Conservation (phyloP, 495 filamentous ascomycete species). For the Hypoxylon fragiforme region DNA sequence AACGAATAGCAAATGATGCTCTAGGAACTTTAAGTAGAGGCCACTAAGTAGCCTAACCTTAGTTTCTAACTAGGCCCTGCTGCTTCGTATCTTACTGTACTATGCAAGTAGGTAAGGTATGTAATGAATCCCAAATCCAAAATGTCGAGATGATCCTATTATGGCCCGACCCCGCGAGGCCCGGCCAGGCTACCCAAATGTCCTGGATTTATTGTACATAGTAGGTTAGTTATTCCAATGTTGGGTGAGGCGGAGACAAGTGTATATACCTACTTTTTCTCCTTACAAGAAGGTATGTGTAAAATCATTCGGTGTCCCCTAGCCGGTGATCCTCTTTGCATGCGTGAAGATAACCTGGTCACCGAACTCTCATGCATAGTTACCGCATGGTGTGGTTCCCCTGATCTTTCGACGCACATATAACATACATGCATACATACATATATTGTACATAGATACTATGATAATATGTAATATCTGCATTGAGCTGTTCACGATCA, state of each 20-base stretch:
- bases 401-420: conserved; percentile 14
- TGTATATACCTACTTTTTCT: too few relatives aligned
- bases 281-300: too few relatives aligned
- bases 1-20: too few relatives aligned
- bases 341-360: neutral
- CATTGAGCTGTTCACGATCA: conserved; percentile 12
- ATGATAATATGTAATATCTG: neutral
- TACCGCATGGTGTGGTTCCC: conserved; percentile 6
- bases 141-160: neutral
- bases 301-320: too few relatives aligned
- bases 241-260: too few relatives aligned
- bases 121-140: conserved; percentile 24
- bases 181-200: neutral
- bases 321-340: conserved; percentile 3
- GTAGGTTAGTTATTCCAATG: too few relatives aligned
- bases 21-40: too few relatives aligned
- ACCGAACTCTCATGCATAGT: conserved; percentile 8
- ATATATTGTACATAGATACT: neutral
- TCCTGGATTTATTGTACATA: too few relatives aligned
- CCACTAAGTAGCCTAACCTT: too few relatives aligned
- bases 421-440: neutral
- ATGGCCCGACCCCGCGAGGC: conserved; percentile 26
- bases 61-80: too few relatives aligned
- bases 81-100: too few relatives aligned
- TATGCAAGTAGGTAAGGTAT: too few relatives aligned